A percentile compares a stretch with the other conserved stretches of the same genome.
phyloP scores from a whole-genome alignment of 2,329 filamentous ascomycete genomes.

The Colletotrichum lupini region DNA sequence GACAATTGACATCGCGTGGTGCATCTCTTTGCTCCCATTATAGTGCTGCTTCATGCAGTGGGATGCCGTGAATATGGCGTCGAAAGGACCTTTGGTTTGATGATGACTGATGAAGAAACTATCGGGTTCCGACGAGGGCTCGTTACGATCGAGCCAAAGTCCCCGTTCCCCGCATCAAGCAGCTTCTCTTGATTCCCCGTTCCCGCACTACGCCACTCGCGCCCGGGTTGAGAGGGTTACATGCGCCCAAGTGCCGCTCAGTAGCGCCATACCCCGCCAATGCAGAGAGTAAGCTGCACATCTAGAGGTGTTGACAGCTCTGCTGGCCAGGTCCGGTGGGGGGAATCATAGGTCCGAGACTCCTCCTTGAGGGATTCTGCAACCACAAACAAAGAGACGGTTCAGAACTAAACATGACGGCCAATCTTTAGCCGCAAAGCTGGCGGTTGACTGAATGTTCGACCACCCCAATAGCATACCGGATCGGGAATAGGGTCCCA shows the following conservation, averaged over 20 bases:
- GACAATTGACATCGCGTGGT: neutral
- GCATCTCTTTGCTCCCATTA: neutral
- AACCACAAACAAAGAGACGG: neutral
- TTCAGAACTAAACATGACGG: neutral
- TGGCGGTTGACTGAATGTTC: neutral
- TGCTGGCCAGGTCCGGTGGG: neutral
- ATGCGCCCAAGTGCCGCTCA: slow-evolving; percentile 27
- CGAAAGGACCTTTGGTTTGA: neutral
- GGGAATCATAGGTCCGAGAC: neutral
- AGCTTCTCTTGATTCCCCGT: neutral
- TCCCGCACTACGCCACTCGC: neutral
- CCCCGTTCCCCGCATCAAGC: slow-evolving; percentile 17
- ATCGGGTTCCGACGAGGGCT: neutral
- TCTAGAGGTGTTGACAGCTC: neutral
- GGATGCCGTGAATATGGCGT: neutral
- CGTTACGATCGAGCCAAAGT: neutral
- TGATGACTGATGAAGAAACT: neutral
- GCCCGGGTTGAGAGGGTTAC: slow-evolving; percentile 5
- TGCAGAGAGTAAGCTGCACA: neutral
- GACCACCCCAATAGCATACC: neutral
- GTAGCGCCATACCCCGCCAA: slow-evolving; percentile 1
- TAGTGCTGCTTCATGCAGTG: neutral
- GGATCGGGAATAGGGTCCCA: slow-evolving; percentile 18
- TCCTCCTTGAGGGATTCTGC: neutral
- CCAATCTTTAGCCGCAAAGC: neutral